Percentiles rank a stretch among this genome's conserved stretches.
phyloP scores from a whole-genome alignment of 164 flowering plant genomes.

The Umbellularia californica region DNA sequence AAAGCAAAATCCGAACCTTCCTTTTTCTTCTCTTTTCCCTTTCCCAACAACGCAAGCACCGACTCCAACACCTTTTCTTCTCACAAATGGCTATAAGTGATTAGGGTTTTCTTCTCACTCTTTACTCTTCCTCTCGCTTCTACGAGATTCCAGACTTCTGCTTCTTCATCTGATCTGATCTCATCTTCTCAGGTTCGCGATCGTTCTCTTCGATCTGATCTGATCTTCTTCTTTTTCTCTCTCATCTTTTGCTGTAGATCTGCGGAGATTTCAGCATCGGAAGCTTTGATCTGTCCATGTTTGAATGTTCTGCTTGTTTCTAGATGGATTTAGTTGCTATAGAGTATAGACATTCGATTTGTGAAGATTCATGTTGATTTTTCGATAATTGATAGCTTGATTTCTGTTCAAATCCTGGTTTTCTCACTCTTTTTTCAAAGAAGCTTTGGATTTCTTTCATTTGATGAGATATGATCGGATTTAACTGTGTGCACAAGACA shows the following conservation, averaged over 20 bases:
- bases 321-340: not conserved
- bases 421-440: not conserved
- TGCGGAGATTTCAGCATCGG: not conserved
- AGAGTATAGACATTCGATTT: no score
- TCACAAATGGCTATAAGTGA: not conserved
- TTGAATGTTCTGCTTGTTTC: not conserved
- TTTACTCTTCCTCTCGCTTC: not conserved
- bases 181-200: not conserved
- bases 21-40: not conserved
- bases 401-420: not conserved
- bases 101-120: not conserved
- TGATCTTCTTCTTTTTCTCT: not conserved
- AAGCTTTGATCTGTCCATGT: not conserved
- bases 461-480: not conserved
- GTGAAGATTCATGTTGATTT: no score
- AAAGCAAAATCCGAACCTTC: not conserved
- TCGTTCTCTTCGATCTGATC: not conserved
- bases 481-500: not conserved
- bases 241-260: not conserved
- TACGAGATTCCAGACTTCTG: not conserved
- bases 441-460: not conserved
- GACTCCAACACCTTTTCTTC: not conserved
- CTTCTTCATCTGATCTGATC: not conserved
- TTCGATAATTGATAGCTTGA: not conserved
- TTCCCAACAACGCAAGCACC: not conserved